Evolutionary conservation across 169 alveolate genomes (phyloP).

Genomic region (Eimeria sp.): DNA sequence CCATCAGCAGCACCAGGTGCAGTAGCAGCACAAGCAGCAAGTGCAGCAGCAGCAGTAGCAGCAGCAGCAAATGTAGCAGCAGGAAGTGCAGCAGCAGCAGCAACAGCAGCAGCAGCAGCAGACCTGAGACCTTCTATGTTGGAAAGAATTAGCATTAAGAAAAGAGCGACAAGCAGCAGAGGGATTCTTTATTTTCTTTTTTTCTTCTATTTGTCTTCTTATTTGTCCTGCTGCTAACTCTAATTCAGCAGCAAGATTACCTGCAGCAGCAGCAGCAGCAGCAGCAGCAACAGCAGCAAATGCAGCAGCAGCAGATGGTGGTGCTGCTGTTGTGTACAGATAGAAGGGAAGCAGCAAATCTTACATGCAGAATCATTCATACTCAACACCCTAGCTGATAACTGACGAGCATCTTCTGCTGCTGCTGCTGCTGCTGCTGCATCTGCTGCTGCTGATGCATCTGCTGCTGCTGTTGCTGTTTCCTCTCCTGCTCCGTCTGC

Average conservation of each 20-base stretch:
- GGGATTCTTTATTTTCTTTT: neutral
- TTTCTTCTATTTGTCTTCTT: neutral
- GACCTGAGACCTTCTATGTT: neutral
- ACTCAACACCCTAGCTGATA: neutral
- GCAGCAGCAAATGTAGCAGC: neutral
- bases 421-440: too few relatives aligned
- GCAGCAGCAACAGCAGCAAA: neutral
- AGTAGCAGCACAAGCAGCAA: neutral
- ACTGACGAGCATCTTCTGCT: too few relatives aligned
- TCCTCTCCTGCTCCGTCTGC: too few relatives aligned
- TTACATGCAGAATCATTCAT: too few relatives aligned
- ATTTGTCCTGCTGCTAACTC: neutral
- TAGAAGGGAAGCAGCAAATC: too few relatives aligned
- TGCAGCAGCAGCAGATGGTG: neutral
- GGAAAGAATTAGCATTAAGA: neutral
- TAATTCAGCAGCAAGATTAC: neutral
- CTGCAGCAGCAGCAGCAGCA: slow-evolving; percentile 22
- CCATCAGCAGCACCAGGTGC: too few relatives aligned
- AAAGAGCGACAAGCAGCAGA: too few relatives aligned
- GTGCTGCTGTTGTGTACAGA: neutral
- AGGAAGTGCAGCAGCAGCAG: neutral
- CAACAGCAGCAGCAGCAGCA: neutral
- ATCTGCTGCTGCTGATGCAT: too few relatives aligned
- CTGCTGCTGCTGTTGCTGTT: too few relatives aligned
- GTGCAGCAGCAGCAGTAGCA: neutral